phyloP scores from a whole-genome alignment of 2,329 filamentous ascomycete species.

The Cylindrodendrum hubeiense region DNA sequence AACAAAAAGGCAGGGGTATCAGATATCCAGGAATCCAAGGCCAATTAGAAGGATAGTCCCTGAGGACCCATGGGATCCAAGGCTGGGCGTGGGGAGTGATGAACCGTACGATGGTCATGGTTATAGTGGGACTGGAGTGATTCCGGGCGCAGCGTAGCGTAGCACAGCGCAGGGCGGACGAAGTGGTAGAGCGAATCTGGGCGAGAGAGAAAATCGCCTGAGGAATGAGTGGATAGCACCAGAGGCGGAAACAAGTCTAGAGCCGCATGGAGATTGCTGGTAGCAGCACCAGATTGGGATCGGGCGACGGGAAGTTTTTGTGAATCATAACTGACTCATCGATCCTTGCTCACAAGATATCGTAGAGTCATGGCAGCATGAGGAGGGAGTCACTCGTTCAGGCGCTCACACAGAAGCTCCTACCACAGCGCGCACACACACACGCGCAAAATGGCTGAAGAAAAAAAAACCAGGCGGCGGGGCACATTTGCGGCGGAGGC shows the following conservation, averaged over 20 bases:
- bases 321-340: conserved; percentile 20
- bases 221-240: conserved; percentile 23
- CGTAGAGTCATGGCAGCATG: neutral
- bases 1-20: neutral
- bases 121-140: conserved; percentile 9
- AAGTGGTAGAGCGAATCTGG: conserved; percentile 2
- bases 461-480: conserved; percentile 20
- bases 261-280: neutral
- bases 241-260: conserved; percentile 12
- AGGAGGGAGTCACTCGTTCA: neutral
- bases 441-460: conserved; percentile 1
- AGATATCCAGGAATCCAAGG: neutral
- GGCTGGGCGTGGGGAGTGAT: conserved; percentile 25
- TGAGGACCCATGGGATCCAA: conserved; percentile 14
- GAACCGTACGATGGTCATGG: conserved; percentile 25
- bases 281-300: conserved; percentile 4
- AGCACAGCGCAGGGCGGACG: conserved; percentile 27
- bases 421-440: neutral
- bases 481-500: conserved; percentile 14
- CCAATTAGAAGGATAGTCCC: neutral
- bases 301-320: conserved; percentile 12
- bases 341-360: neutral
- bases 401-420: neutral
- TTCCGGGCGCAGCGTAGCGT: conserved; percentile 13
- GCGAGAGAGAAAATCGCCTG: conserved; percentile 35